Evolutionary conservation across 192 early-diverging fungal species (phyloP).

Genomic region (Entomortierella parvispora): DNA sequence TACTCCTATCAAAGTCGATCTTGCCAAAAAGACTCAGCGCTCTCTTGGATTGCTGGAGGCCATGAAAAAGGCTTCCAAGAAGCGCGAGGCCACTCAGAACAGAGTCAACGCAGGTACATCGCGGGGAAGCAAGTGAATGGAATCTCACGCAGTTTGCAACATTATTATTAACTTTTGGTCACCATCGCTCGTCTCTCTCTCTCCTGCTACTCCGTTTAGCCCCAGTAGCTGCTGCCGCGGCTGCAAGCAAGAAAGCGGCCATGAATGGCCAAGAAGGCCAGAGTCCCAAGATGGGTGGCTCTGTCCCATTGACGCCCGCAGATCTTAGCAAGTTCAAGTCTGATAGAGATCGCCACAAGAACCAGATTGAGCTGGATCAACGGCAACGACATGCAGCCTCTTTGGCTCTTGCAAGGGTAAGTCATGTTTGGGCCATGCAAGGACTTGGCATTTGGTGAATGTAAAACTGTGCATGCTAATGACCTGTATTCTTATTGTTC

Average conservation of each 20-base stretch:
- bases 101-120: constrained; percentile 41
- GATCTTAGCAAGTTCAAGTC: constrained; percentile 63
- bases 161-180: no score
- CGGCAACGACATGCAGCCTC: constrained; percentile 57
- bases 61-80: constrained; percentile 69
- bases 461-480: no score
- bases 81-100: constrained; percentile 57
- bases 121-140: no score
- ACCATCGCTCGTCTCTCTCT: neutral
- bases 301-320: constrained; percentile 56
- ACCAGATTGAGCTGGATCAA: constrained; percentile 59
- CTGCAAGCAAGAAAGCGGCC: constrained; percentile 54
- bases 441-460: neutral
- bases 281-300: constrained; percentile 40
- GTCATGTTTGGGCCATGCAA: neutral
- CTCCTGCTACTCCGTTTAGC: constrained; percentile 18
- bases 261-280: constrained; percentile 45
- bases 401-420: constrained; percentile 56
- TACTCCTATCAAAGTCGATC: constrained; percentile 53
- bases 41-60: constrained; percentile 68
- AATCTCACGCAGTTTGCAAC: no score
- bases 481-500: neutral
- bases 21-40: constrained; percentile 55
- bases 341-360: constrained; percentile 61
- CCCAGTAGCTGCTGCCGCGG: constrained; percentile 36